A percentile compares a stretch with the other conserved stretches of the same genome.
These are phyloP conservation scores for Aspergillus sp. DNA, from an alignment of 2,329 filamentous ascomycete genomes.

Conservation along the genomic window DNA sequence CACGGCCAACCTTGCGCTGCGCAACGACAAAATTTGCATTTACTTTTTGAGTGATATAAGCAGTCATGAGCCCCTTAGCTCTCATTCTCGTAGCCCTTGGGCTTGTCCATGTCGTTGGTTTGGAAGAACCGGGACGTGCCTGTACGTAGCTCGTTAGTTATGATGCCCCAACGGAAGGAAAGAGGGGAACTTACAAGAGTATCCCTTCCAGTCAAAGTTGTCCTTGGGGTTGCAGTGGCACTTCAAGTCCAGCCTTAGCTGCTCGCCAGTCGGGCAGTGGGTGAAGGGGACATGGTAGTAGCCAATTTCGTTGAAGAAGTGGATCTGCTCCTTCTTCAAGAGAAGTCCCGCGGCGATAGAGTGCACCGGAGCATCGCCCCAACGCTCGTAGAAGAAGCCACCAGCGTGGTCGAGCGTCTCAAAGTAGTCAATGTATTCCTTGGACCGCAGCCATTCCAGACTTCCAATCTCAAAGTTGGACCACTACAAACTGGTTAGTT, in stretches of 20 bases:
- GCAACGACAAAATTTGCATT: constrained; percentile 14
- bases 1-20: constrained; percentile 12
- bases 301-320: constrained; percentile 99
- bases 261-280: constrained; percentile 90
- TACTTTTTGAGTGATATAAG: background rate
- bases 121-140: constrained; percentile 87
- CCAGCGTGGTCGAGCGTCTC: constrained; percentile 83
- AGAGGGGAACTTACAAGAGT: constrained; percentile 72
- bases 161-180: background rate
- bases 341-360: constrained; percentile 91
- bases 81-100: constrained; percentile 79
- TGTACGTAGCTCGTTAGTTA: constrained; percentile 37
- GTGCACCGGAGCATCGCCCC: constrained; percentile 96
- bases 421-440: constrained; percentile 90
- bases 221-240: constrained; percentile 94
- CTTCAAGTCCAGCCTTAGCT: constrained; percentile 78
- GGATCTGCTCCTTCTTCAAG: constrained; percentile 88
- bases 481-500: constrained; percentile 63
- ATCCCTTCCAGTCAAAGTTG: constrained; percentile 99
- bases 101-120: constrained; percentile 76
- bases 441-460: constrained; percentile 87
- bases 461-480: constrained; percentile 98
- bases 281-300: constrained; percentile 99
- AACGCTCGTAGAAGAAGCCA: constrained; percentile 98
- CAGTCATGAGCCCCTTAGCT: constrained; percentile 39